Base-by-base conservation (phyloP, 1,284 basidiomycete species). In the Cutaneotrichosporon sp. region DNA sequence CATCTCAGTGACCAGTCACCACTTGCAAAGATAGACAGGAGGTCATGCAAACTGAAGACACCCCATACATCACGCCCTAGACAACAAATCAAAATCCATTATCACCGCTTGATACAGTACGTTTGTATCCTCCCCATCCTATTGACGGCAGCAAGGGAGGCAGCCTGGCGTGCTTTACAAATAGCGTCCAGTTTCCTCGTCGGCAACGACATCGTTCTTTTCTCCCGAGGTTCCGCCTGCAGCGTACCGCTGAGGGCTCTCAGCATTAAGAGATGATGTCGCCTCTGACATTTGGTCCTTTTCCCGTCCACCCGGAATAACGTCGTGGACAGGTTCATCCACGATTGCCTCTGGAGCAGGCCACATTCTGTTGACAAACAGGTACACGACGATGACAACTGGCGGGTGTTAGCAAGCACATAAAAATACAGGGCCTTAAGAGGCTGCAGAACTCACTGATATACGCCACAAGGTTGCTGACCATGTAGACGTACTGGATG, bases 401-500 rank as follows among this genome's bases (percentile, higher is more conserved):
- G 46, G 1, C 17, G 3, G n/a, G n/a, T n/a, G 36, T 40, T 5
- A 35, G 41, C 15, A n/a, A 21, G n/a, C 15, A 4, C 4, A 3
- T 5, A n/a, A 12, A 10, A 8, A n/a, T 23, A n/a, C 10, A 33
- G 7, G 13, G 18, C 4, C 1, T 26, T n/a, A n/a, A n/a, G n/a
- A 15, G 1, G 14, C 39, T 22, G 17, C 2, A 13, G 2, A 20
- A 49, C 52, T 49, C 40, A 49, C 48, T 54, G 38, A 40, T 20
- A 35, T 52, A 46, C 17, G 46, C 52, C 22, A 48, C 45, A 46
- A 58, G 21, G 46, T 52, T 52, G 46, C 39, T 45, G 30, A 59
- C 50, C 48, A 53, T 52, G 54, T 51, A 73, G 53, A 73, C 64
- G 57, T 64, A 71, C 26, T 59, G 34, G 39, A 66, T 63, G 59